Conservation (phyloP, 768 basidiomycete genomes). For the Sistotremastrum suecicum region DNA sequence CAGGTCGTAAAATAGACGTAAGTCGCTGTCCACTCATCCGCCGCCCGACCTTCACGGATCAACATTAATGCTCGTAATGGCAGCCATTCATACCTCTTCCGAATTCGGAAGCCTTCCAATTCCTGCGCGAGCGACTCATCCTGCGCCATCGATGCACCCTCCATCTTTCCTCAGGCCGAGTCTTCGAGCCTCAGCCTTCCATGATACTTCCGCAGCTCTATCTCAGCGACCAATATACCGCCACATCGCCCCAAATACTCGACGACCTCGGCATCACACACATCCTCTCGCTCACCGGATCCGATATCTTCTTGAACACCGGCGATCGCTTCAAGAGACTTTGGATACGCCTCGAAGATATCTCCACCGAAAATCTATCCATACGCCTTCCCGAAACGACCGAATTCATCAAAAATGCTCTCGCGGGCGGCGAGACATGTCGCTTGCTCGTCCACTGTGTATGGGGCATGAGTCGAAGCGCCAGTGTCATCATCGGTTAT, state of each 20-base stretch:
- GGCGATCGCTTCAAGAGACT: constrained; percentile 26
- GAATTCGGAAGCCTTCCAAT: too few species aligned
- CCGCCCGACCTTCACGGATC: too few species aligned
- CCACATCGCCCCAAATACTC: constrained; percentile 10
- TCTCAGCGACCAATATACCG: constrained; percentile 16
- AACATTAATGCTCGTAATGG: too few species aligned
- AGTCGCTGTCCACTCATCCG: too few species aligned
- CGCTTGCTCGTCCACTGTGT: constrained; percentile 55
- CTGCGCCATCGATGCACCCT: too few species aligned
- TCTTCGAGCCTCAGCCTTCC: constrained; percentile 14
- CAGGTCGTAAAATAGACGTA: too few species aligned
- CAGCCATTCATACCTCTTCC: too few species aligned
- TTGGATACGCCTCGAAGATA: constrained; percentile 38
- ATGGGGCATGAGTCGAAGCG: constrained; percentile 61
- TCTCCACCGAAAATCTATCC: constrained; percentile 25
- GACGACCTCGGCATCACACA: constrained; percentile 51
- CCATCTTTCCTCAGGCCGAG: neutral
- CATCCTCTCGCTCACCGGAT: constrained; percentile 51
- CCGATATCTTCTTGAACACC: constrained; percentile 18
- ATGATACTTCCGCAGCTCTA: constrained; percentile 17
- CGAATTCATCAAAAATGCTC: constrained; percentile 35
- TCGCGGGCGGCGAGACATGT: constrained; percentile 17
- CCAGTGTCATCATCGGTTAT: constrained; percentile 67
- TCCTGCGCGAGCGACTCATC: too few species aligned
- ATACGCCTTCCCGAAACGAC: constrained; percentile 34